phyloP scores from a whole-genome alignment of 768 basidiomycete species.

The Pleurotus sapidus region DNA sequence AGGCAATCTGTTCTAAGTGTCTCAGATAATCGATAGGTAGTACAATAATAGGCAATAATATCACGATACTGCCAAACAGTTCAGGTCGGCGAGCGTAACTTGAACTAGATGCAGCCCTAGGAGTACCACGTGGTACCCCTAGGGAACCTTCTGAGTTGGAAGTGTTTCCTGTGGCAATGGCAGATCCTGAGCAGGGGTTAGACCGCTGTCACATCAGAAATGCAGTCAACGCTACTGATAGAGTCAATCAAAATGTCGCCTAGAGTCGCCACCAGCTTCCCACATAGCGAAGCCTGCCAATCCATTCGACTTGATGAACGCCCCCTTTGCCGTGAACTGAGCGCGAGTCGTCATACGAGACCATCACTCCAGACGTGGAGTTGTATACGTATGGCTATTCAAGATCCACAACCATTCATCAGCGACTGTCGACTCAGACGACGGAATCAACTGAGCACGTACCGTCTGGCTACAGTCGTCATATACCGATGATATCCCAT shows the following conservation, averaged over 20 bases:
- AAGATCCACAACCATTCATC: neutral
- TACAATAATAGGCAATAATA: too few species aligned
- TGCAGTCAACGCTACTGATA: slow-evolving; percentile 35
- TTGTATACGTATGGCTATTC: slow-evolving; percentile 69
- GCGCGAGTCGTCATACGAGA: slow-evolving; percentile 63
- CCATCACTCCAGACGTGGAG: slow-evolving; percentile 44
- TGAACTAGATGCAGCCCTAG: too few species aligned
- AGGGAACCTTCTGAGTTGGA: too few species aligned
- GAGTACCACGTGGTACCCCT: too few species aligned
- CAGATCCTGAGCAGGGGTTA: too few species aligned
- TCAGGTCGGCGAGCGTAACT: too few species aligned
- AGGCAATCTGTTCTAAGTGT: too few species aligned
- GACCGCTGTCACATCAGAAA: too few species aligned
- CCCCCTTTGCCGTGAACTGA: slow-evolving; percentile 64
- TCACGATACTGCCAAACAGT: too few species aligned
- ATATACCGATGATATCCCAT: slow-evolving; percentile 49
- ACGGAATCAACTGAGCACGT: slow-evolving; percentile 14
- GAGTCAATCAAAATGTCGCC: slow-evolving; percentile 64
- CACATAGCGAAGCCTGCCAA: slow-evolving; percentile 71
- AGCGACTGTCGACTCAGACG: neutral
- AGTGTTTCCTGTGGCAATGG: too few species aligned
- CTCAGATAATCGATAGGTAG: too few species aligned
- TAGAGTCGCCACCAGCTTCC: slow-evolving; percentile 66
- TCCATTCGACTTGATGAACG: slow-evolving; percentile 48
- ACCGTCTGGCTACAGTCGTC: slow-evolving; percentile 78